These are phyloP conservation scores for Aegilops speltoides DNA, from an alignment of 176 grass and related monocot species.

Conservation along the genomic window DNA sequence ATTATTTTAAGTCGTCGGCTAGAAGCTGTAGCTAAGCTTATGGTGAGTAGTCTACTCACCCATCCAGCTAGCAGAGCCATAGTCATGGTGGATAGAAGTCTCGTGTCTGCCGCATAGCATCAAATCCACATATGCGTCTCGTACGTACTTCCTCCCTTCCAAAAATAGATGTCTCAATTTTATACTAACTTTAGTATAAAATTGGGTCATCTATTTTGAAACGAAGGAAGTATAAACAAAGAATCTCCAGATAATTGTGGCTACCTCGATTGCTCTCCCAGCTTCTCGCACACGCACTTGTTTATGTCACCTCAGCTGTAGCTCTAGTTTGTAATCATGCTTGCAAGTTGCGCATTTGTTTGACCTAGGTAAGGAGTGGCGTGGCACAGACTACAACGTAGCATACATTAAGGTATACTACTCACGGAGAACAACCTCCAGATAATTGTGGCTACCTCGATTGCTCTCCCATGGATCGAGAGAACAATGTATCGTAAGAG, in stretches of 20 bases:
- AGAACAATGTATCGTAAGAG: background rate
- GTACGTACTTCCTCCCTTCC: no score
- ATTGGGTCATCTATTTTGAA: no score
- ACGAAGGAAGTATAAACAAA: no score
- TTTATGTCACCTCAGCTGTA: background rate
- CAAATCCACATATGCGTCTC: background rate
- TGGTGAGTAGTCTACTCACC: background rate
- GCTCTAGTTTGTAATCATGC: no score
- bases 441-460: background rate
- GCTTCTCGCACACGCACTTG: background rate
- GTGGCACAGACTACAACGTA: constrained; percentile 6
- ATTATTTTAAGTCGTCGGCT: background rate
- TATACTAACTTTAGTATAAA: no score
- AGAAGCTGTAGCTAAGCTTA: background rate
- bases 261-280: background rate
- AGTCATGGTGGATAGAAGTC: background rate
- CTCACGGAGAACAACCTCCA: background rate
- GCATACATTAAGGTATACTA: background rate
- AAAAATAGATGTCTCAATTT: no score
- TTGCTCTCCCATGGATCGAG: background rate
- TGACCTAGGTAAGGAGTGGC: background rate
- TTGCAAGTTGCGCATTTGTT: background rate
- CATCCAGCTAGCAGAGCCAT: background rate
- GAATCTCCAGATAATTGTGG: background rate
- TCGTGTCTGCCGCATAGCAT: background rate